Conservation (phyloP, 768 basidiomycete species). For the Agaricus subrufescens region DNA sequence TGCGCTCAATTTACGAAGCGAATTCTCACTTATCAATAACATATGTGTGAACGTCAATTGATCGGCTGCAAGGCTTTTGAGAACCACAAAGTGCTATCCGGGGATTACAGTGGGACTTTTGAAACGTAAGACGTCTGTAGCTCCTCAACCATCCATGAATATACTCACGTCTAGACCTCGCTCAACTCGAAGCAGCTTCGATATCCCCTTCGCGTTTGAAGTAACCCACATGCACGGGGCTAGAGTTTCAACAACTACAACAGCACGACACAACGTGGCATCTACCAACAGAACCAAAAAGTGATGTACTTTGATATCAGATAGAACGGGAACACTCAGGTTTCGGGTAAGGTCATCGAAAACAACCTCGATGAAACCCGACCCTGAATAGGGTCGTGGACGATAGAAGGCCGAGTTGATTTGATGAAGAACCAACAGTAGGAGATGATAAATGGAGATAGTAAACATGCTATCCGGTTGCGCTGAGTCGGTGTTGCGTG, state of each 20-base stretch:
- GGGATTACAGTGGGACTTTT: no score
- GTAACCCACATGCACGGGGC: no score
- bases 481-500: conserved; percentile 53
- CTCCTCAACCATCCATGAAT: no score
- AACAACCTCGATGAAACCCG: conserved; percentile 12
- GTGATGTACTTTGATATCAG: conserved; percentile 43
- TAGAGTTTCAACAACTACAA: not conserved
- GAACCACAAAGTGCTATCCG: no score
- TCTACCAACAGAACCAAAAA: conserved; percentile 43
- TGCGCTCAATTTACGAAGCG: no score
- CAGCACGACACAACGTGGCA: conserved; percentile 17
- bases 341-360: conserved; percentile 38
- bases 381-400: conserved; percentile 23
- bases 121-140: no score
- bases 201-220: no score
- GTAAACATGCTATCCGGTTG: conserved; percentile 42
- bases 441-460: conserved; percentile 35
- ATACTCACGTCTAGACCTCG: not conserved
- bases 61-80: no score
- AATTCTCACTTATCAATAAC: no score
- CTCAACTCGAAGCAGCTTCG: conserved; percentile 28
- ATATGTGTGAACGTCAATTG: no score
- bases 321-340: conserved; percentile 46
- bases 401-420: conserved; percentile 55
- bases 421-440: conserved; percentile 30